Percentiles rank a stretch among this genome's conserved stretches.
Evolutionary conservation across 116 monocot species (phyloP).

Genomic region (Zostera marina): DNA sequence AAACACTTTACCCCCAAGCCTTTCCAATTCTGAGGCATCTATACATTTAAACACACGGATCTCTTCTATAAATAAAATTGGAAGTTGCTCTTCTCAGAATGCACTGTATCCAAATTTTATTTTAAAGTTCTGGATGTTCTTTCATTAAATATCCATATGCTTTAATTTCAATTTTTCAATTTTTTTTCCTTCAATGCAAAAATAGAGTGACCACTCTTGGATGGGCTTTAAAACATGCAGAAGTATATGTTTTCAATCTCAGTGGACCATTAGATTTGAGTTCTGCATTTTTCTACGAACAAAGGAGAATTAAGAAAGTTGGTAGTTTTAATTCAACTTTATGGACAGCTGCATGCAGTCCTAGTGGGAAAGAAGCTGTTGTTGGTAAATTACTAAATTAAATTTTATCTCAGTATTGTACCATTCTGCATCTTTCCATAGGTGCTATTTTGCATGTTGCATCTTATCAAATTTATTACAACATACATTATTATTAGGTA

Average conservation of each 20-base stretch:
- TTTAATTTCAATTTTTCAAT: neutral
- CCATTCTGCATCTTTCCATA: no score
- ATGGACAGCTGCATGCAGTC: slow-evolving; percentile 55
- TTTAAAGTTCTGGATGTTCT: neutral
- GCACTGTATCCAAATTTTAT: slow-evolving; percentile 58
- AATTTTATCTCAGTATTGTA: no score
- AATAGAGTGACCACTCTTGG: slow-evolving; percentile 84
- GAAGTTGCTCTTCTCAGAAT: slow-evolving; percentile 15
- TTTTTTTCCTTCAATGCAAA: slow-evolving; percentile 38
- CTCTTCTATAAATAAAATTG: slow-evolving; percentile 43
- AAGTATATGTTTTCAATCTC: slow-evolving; percentile 40
- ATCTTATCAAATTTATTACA: no score
- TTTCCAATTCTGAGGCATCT: slow-evolving; percentile 14
- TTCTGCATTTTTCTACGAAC: neutral
- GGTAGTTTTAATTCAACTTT: slow-evolving; percentile 38
- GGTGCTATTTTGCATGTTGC: no score
- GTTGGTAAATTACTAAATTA: no score
- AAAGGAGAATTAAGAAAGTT: slow-evolving; percentile 15
- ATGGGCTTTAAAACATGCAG: slow-evolving; percentile 41
- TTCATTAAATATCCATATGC: neutral
- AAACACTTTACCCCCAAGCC: slow-evolving; percentile 14
- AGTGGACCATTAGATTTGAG: slow-evolving; percentile 23
- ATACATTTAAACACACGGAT: slow-evolving; percentile 23
- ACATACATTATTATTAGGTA: no score
- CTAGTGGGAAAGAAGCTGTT: slow-evolving; percentile 35